phyloP scores from a whole-genome alignment of 192 early-diverging fungal species.

The Umbelopsis isabellina region DNA sequence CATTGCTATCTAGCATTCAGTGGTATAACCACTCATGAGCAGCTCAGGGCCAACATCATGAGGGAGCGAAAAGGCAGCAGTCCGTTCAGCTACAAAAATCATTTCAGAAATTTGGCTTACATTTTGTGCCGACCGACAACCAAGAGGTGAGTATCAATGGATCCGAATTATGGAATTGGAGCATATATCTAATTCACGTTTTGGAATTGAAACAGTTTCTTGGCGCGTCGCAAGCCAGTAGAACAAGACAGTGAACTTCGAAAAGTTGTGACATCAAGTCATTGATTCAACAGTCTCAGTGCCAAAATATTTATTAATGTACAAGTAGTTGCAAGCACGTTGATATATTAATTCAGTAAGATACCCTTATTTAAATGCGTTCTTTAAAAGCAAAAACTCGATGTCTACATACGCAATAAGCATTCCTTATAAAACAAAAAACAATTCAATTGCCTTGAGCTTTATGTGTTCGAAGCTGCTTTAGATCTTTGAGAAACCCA shows the following conservation, averaged over 20 bases:
- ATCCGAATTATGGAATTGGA: background rate
- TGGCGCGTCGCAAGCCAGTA: background rate
- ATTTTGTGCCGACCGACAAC: slow-evolving; percentile 57
- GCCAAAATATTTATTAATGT: slow-evolving; percentile 1
- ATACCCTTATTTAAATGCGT: slow-evolving; percentile 1
- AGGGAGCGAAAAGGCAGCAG: slow-evolving; percentile 41
- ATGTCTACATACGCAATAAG: background rate
- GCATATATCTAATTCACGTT: background rate
- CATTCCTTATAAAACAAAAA: background rate
- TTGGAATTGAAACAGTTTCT: background rate
- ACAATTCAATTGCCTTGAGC: background rate
- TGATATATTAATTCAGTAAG: slow-evolving; percentile 6
- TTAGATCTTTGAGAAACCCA: background rate
- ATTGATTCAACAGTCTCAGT: background rate
- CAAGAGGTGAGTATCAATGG: slow-evolving; percentile 33
- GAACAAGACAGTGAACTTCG: slow-evolving; percentile 1
- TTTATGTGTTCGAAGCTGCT: background rate
- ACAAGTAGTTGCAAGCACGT: slow-evolving; percentile 2
- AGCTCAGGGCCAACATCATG: slow-evolving; percentile 52
- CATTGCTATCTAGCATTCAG: slow-evolving; percentile 72
- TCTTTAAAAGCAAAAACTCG: background rate
- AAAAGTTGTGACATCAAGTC: background rate
- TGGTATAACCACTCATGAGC: slow-evolving; percentile 91
- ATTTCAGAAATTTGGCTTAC: slow-evolving; percentile 50
- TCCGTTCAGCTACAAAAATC: slow-evolving; percentile 53